These are phyloP conservation scores for Solanum tarijense DNA, from an alignment of 257 asterid species.

Conservation along the genomic window DNA sequence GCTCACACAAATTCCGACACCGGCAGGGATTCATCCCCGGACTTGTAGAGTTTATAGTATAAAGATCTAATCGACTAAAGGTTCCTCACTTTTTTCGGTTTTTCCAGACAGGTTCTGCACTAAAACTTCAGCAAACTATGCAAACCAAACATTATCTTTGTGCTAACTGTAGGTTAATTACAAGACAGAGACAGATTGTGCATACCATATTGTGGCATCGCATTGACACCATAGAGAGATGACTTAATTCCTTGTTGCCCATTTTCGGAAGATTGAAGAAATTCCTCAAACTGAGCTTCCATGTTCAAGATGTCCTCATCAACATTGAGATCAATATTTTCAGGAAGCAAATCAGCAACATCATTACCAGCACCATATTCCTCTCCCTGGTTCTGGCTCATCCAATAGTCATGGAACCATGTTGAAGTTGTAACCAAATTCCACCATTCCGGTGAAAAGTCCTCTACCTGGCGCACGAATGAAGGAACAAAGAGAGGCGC, in stretches of 20 bases:
- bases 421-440: conserved; percentile 64
- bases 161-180: not conserved
- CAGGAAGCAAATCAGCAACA: conserved; percentile 53
- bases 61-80: not conserved
- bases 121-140: not conserved
- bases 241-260: conserved; percentile 16
- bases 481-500: conserved; percentile 79
- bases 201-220: conserved; percentile 30
- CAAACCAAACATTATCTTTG: not conserved
- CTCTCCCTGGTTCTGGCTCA: conserved; percentile 56
- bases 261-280: conserved; percentile 46
- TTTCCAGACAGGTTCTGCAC: not conserved
- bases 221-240: conserved; percentile 13
- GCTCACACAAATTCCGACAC: not conserved
- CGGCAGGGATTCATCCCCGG: not conserved
- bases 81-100: not conserved
- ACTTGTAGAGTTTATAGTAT: not conserved
- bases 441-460: conserved; percentile 97
- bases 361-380: conserved; percentile 24
- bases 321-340: conserved; percentile 60
- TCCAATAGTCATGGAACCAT: conserved; percentile 84
- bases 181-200: not conserved
- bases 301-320: conserved; percentile 74
- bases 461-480: conserved; percentile 78
- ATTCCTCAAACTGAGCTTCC: conserved; percentile 87